Evolutionary conservation across 305 asterid species (phyloP), one percentile per base, ranked within the genome.

Genomic region (Solanum aculeatissimum): DNA sequence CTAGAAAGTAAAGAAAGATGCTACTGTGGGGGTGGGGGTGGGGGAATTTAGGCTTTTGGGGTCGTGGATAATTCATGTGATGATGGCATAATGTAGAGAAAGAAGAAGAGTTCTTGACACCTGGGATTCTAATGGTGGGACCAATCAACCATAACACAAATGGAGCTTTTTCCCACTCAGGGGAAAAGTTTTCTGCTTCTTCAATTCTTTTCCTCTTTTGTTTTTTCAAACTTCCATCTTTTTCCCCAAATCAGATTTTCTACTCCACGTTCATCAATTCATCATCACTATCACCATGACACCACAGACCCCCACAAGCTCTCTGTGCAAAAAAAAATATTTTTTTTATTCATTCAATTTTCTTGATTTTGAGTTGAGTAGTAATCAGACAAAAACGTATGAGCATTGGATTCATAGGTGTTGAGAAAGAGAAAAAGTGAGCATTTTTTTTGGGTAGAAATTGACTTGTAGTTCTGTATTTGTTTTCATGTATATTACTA

Each of bases 1-100:
- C 88, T 89, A 93, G 91, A 91, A 93, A 91, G 98, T 86, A 90
- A 65, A 86, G 87, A 53, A 65, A 86, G 87, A 53, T 84, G 85
- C 79, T 35, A 69, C 47, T 57, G 9, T 23, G 78, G 9, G 7
- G 35, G 14, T 43, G 15, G 16, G 89, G 51, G 81, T 21, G n/a
- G 11, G 84, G 72, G 9, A 55, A 53, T 58, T 58, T 29, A 65
- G 71, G 42, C 40, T 3, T 63, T 63, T 66, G 14, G 18, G 70
- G 70, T 12, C 40, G 43, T 65, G 72, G 21, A 65, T n/a, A 27
- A 29, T 75, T 49, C 14, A 49, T 27, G 29, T 77, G 82, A 77
- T 88, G 80, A 83, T 85, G 89, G 27, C 74, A 63, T 86, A 14
- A 86, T 80, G 83, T 71, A 80, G 13, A 81, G 40, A 77, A 53